Base-by-base conservation (phyloP, 345 rosid species). In the Rhodamnia argentea region DNA sequence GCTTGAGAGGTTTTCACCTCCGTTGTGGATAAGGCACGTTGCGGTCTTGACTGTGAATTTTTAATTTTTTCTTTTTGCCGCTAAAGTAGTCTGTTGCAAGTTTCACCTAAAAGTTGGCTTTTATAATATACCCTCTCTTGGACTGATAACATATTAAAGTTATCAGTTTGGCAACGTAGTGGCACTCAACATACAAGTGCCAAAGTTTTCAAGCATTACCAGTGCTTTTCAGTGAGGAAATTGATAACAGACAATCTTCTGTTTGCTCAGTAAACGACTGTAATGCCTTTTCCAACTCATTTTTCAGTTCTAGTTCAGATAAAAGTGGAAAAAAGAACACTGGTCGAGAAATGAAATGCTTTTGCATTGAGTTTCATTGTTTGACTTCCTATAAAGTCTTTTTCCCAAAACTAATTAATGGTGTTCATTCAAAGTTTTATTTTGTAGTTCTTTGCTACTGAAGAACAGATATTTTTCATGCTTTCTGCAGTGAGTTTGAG, bases 401-500 rank as follows among this genome's bases (percentile, higher is more conserved):
- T 57, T 18, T 56, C 44, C 42, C 32, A 5, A 22, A 82, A 7
- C n/a, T 82, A 9, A 82, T 52, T 52, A 55, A 54, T 26, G 52
- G 54, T 86, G 82, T 86, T 81, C 50, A 32, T 62, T 62, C 75
- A 29, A 62, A 29, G 0, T 62, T 15, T 62, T 62, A 15, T 62
- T 42, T 62, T 62, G 15, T 62, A 32, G 78, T 70, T 70, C 78
- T 70, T 18, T 83, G 44, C 44, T n/a, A 47, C 58, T 83, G 84
- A 37, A 82, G 22, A 58, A 32, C 14, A 24, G 82, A 23, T 75
- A 44, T 24, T 52, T 42, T 59, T 83, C 83, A 37, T 87, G 83
- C 57, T 57, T 70, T 78, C 82, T 85, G 88, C 90, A 96, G 98
- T 86, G 99, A 96, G 91, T 95, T 93, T 95, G 99, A 97, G 92